phyloP scores from a whole-genome alignment of 192 early-diverging fungal species.

The Coemansia sp. region DNA sequence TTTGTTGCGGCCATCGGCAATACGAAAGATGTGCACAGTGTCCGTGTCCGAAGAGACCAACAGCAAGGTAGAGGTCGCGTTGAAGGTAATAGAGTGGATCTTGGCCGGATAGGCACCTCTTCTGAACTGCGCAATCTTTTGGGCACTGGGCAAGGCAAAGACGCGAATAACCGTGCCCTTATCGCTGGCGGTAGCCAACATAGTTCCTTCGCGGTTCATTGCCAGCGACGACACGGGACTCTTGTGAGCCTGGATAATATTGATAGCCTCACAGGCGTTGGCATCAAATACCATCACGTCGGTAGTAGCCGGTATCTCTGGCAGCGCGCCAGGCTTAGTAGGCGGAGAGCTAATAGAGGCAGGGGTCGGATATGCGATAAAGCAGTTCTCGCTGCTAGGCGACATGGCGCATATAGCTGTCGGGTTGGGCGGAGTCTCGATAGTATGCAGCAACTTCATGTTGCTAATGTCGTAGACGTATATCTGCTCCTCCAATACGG shows the following conservation, averaged over 20 bases:
- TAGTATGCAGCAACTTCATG: slow-evolving; percentile 96
- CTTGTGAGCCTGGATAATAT: slow-evolving; percentile 96
- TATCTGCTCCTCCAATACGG: slow-evolving; percentile 94
- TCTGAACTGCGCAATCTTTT: slow-evolving; percentile 91
- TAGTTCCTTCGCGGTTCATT: slow-evolving; percentile 89
- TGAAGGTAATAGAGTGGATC: slow-evolving; percentile 93
- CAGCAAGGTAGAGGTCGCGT: slow-evolving; percentile 51
- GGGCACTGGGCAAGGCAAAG: slow-evolving; percentile 82
- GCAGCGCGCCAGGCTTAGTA: slow-evolving; percentile 45
- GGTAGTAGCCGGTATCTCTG: slow-evolving; percentile 55
- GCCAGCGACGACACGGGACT: slow-evolving; percentile 81
- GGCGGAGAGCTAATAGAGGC: slow-evolving; percentile 64
- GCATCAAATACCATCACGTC: slow-evolving; percentile 91
- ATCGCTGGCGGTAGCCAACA: slow-evolving; percentile 94
- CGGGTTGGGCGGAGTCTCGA: slow-evolving; percentile 94
- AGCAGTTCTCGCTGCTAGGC: slow-evolving; percentile 92
- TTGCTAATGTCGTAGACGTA: slow-evolving; percentile 98
- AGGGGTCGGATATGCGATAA: slow-evolving; percentile 89
- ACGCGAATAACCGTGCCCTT: slow-evolving; percentile 99
- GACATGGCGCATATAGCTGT: slow-evolving; percentile 89
- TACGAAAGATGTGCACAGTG: slow-evolving; percentile 94
- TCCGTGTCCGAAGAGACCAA: slow-evolving; percentile 85
- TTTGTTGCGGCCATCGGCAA: slow-evolving; percentile 55
- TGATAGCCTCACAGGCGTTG: slow-evolving; percentile 82
- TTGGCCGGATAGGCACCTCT: slow-evolving; percentile 90